A percentile compares a stretch with the other conserved stretches of the same genome.
These are phyloP conservation scores for Exophiala sp. DNA, from an alignment of 2,329 filamentous ascomycete genomes.

Conservation along the genomic window DNA sequence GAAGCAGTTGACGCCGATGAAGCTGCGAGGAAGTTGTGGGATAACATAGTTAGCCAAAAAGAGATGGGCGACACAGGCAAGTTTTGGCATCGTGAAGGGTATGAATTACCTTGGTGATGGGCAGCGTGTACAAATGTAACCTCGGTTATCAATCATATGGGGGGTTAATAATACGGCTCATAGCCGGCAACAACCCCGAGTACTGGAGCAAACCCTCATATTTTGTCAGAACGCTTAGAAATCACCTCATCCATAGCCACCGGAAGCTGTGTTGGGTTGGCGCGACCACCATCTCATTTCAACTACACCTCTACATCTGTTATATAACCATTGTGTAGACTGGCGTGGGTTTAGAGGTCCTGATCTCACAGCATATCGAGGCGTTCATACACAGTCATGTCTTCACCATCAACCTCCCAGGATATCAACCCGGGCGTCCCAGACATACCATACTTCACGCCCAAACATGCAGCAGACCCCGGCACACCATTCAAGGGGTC, in stretches of 20 bases:
- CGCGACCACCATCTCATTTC: neutral
- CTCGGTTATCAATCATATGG: too few relatives aligned
- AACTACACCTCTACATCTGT: constrained; percentile 8
- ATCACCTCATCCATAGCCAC: too few relatives aligned
- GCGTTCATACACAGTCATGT: constrained; percentile 5
- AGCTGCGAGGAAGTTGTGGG: constrained; percentile 45
- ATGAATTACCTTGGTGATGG: constrained; percentile 44
- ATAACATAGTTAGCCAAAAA: constrained; percentile 38
- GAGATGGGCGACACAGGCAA: constrained; percentile 40
- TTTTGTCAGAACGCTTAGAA: too few relatives aligned
- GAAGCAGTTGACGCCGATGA: constrained; percentile 45
- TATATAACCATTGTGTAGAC: too few relatives aligned
- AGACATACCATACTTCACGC: constrained; percentile 28
- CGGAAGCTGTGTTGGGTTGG: too few relatives aligned
- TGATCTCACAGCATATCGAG: too few relatives aligned
- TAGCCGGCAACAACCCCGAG: too few relatives aligned
- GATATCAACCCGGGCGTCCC: constrained; percentile 19
- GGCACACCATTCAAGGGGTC: constrained; percentile 18
- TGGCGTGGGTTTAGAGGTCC: too few relatives aligned
- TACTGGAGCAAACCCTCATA: too few relatives aligned
- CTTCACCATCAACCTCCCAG: constrained; percentile 3
- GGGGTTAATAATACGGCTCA: too few relatives aligned
- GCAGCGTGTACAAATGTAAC: neutral
- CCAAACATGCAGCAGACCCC: constrained; percentile 18
- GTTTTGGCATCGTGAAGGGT: constrained; percentile 45